phyloP scores from a whole-genome alignment of 2,329 filamentous ascomycete species.

The Colletotrichum gloeosporioides region DNA sequence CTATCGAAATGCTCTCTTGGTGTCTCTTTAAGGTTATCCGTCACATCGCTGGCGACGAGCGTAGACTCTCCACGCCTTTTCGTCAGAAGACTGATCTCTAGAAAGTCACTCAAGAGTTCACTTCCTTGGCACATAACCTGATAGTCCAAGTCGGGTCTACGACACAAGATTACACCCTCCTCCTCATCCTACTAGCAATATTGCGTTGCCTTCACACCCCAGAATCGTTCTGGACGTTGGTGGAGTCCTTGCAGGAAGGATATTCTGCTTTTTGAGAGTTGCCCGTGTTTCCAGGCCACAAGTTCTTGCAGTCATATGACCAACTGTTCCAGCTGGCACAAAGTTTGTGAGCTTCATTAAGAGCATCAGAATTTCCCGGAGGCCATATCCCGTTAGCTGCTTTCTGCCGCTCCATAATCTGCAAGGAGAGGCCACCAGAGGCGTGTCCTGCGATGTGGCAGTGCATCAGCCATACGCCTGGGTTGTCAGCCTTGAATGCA shows the following conservation, averaged over 20 bases:
- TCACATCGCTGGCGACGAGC: too few relatives aligned
- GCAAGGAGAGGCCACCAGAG: rapidly evolving
- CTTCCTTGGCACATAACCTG: too few relatives aligned
- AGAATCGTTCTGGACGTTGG: neutral
- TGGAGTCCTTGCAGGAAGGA: neutral
- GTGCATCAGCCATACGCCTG: neutral
- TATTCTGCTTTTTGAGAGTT: too few relatives aligned
- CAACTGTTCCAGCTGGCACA: neutral
- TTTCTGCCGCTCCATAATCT: rapidly evolving
- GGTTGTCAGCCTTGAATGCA: neutral
- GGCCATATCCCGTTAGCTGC: neutral
- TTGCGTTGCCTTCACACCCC: neutral
- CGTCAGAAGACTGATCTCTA: too few relatives aligned
- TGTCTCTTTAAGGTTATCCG: neutral
- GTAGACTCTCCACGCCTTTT: too few relatives aligned
- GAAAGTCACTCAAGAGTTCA: too few relatives aligned
- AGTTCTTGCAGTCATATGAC: neutral
- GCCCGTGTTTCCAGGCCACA: neutral
- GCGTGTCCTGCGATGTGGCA: neutral
- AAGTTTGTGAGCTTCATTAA: rapidly evolving
- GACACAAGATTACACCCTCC: too few relatives aligned
- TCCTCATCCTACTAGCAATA: too few relatives aligned
- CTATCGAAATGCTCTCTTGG: too few relatives aligned
- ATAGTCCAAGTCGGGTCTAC: too few relatives aligned
- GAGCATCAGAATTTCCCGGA: rapidly evolving